Base-by-base conservation (phyloP, 139 green algal species). In the Coccomyxa sp. region DNA sequence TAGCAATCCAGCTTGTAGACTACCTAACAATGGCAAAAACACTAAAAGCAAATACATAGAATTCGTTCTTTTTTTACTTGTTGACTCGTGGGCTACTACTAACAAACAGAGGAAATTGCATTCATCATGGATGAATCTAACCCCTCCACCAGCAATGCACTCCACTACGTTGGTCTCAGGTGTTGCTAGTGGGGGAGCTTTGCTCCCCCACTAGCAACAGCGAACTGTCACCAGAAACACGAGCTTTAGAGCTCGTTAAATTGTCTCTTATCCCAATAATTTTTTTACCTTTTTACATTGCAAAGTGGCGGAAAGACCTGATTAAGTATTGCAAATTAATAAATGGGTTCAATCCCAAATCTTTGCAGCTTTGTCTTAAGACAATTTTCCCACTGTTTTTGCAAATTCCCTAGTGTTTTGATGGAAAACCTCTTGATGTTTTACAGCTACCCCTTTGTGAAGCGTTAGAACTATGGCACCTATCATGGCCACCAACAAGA, bases 401-500 rank as follows among this genome's bases (percentile, higher is more conserved):
- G 79, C 83, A 89, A 93, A 93, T 82, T 93, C 87, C 83, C 90
- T 87, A 59, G 87, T 90, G 84, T 92, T 93, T 89, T 92, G 89
- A 88, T 91, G 28, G 90, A 92, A 92, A 67, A 93, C 83, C 81
- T 93, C 79, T 80, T 92, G 90, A 80, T 87, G 85, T 86, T 91
- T 90, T 71, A 91, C 83, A 83, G 87, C 57, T 59, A 88, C 81
- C 38, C 88, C 86, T 82, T 91, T 91, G 76, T 92, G 88, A 84
- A 90, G 88, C 58, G 90, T 92, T 82, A 93, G 82, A 28, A 93
- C 90, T 86, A 93, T 93, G 38, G 90, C 90, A 45, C 90, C 90
- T 85, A 93, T 91, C 90, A 93, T 93, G 80, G 90, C 90, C 77
- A 93, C 89, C 82, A 93, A 68, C 67, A 93, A 82, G 86, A 92